Evolutionary conservation across 73 alveolate species (phyloP).

Genomic region (Uronychia setigera): DNA sequence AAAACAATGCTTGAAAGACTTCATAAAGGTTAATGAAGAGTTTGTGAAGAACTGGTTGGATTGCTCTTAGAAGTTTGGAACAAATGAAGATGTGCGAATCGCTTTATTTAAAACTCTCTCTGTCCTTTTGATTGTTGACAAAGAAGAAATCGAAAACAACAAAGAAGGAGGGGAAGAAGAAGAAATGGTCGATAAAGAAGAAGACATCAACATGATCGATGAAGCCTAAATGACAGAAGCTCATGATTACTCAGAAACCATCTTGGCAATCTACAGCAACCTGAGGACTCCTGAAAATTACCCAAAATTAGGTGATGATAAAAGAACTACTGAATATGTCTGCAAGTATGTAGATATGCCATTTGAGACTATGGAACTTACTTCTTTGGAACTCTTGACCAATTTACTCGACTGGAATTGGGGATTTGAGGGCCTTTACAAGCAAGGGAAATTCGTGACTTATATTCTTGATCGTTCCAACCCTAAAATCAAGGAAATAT

Average conservation of each 20-base stretch:
- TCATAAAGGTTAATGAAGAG: constrained; percentile 10
- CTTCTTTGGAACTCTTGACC: constrained; percentile 18
- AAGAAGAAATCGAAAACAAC: constrained; percentile 16
- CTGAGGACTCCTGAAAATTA: constrained; percentile 18
- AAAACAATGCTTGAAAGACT: constrained; percentile 18
- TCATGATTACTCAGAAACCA: background rate
- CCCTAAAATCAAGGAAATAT: constrained; percentile 11
- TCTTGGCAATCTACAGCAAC: constrained; percentile 13
- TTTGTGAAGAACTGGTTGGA: constrained; percentile 17
- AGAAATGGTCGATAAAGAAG: no score
- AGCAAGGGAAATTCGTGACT: constrained; percentile 12
- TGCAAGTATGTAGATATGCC: constrained; percentile 35
- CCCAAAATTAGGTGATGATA: constrained; percentile 46
- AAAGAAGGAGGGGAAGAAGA: constrained; percentile 31
- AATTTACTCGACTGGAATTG: constrained; percentile 40
- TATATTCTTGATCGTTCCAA: constrained; percentile 19
- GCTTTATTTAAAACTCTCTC: constrained; percentile 9
- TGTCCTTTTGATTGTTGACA: background rate
- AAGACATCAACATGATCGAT: background rate
- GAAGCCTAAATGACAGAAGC: background rate
- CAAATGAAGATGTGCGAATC: constrained; percentile 14
- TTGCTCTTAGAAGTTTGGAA: background rate
- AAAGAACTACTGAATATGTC: constrained; percentile 11
- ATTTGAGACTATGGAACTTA: constrained; percentile 14
- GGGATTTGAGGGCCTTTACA: constrained; percentile 35